A percentile compares a stretch with the other conserved stretches of the same genome.
These are phyloP conservation scores for Blastobotrys robertii DNA, from an alignment of 805 yeast species.

Conservation along the genomic window DNA sequence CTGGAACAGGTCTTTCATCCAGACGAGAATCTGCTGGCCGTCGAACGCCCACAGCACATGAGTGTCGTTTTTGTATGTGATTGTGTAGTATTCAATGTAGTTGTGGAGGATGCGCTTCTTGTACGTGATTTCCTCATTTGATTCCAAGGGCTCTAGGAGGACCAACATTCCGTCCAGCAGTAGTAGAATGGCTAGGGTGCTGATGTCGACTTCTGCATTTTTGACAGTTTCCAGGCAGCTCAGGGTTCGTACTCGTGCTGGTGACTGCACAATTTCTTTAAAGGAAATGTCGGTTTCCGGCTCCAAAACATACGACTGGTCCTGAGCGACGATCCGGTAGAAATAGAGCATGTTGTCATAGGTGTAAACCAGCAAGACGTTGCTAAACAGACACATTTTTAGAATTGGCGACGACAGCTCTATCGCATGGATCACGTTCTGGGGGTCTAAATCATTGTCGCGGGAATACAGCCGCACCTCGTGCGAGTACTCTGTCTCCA, in stretches of 20 bases:
- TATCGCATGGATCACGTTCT: constrained; percentile 23
- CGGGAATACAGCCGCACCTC: constrained; percentile 31
- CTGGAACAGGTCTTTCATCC: constrained; percentile 12
- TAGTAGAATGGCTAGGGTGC: constrained; percentile 17
- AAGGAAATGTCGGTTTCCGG: constrained; percentile 28
- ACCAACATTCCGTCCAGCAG: constrained; percentile 31
- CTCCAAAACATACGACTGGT: constrained; percentile 16
- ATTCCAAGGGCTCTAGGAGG: constrained; percentile 11
- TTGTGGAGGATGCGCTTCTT: constrained; percentile 24
- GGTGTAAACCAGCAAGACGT: constrained; percentile 28
- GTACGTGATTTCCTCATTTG: constrained; percentile 12
- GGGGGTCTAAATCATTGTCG: constrained; percentile 25
- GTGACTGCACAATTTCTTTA: constrained; percentile 28
- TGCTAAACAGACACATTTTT: constrained; percentile 21
- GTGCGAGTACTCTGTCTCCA: constrained; percentile 19
- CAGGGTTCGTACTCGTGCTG: constrained; percentile 30
- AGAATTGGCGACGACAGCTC: constrained; percentile 25
- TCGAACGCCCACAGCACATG: constrained; percentile 33
- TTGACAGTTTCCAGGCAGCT: constrained; percentile 12
- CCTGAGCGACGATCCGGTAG: constrained; percentile 16
- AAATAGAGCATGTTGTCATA: constrained; percentile 24
- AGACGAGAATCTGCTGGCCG: constrained; percentile 26
- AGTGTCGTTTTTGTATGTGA: constrained; percentile 12
- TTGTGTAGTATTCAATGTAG: constrained; percentile 29
- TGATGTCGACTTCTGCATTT: neutral